Base-by-base conservation (phyloP, 495 filamentous ascomycete genomes). In the Hypoxylon lenormandii region DNA sequence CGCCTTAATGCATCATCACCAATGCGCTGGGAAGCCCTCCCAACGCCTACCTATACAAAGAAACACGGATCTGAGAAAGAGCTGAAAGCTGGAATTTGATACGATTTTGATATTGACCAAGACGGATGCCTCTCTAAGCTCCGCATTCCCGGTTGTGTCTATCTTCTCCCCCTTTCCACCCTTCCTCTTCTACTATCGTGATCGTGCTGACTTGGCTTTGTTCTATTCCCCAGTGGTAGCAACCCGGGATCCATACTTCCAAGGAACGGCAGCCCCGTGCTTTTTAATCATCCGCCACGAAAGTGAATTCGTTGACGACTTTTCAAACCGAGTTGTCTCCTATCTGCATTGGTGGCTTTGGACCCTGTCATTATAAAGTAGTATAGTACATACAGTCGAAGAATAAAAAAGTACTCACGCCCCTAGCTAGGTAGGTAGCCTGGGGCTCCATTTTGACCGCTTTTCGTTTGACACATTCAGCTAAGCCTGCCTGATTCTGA, bases 301-400 rank as follows among this genome's bases (percentile, higher is more conserved):
- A 53, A 46, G 19, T n/a, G 43, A 33, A 49, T 37, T 16, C 26
- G 43, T 51, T 21, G 43, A 60, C 55, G 43, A 47, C 50, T 33
- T 52, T 21, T 57, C 45, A 40, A 49, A 23, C 43, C 55, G 19
- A 37, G 30, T 36, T 42, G 0, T 51, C 57, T 60, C 52, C 26
- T 61, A 60, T 64, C 42, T 60, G 49, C 56, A 56, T 50, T 40
- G 49, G 50, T 49, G 60, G 60, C 55, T 52, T 21, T 19, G 47
- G 40, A 37, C 58, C 22, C 43, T 40, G 40, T 71, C 58, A 72
- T 72, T 72, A 72, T 72, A 69, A 68, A 64, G 38, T 64, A 64
- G 56, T 74, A 74, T 74, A 70, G 68, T 73, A 72, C 72, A 76
- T 74, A 58, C 68, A 53, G 28, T 53, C 50, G 45, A 66, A 65